phyloP scores from a whole-genome alignment of 1,284 basidiomycete species.

The Microbotryum silenes-acaulis region DNA sequence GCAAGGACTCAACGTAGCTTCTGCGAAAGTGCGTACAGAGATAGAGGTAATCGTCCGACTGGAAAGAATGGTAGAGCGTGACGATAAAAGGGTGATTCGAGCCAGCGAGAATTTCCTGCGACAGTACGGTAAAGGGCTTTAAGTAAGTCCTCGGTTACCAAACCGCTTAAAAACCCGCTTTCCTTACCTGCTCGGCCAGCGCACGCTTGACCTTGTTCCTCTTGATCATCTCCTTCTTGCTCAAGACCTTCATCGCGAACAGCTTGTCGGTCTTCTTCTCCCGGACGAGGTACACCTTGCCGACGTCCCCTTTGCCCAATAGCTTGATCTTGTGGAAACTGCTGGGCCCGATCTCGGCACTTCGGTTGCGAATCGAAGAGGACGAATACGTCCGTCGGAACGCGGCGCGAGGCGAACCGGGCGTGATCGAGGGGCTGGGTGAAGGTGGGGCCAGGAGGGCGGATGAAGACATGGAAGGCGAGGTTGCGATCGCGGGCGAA shows the following conservation, averaged over 20 bases:
- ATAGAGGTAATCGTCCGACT: conserved; percentile 92
- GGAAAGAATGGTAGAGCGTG: conserved; percentile 93
- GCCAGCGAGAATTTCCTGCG: conserved; percentile 76
- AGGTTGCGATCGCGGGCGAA: conserved; percentile 15
- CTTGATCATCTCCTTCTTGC: conserved; percentile 97
- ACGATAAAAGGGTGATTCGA: conserved; percentile 98
- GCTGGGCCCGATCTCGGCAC: conserved; percentile 83
- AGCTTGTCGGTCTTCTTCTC: conserved; percentile 92
- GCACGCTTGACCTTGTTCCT: conserved; percentile 97
- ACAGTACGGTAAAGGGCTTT: background rate
- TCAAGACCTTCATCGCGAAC: conserved; percentile 95
- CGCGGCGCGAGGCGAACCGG: conserved; percentile 37
- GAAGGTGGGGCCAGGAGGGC: conserved; percentile 18
- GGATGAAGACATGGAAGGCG: background rate
- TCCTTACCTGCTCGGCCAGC: conserved; percentile 68
- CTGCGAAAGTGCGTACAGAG: conserved; percentile 49
- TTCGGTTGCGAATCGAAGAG: conserved; percentile 89
- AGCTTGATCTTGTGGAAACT: conserved; percentile 93
- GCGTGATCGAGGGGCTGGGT: conserved; percentile 7
- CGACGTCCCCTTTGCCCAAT: conserved; percentile 91
- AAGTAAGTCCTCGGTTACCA: background rate
- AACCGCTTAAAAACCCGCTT: background rate
- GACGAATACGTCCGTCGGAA: conserved; percentile 93
- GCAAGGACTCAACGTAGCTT: background rate
- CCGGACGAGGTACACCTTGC: conserved; percentile 87